Conservation (phyloP, 2,329 filamentous ascomycete species). For the Diplodia corticola region DNA sequence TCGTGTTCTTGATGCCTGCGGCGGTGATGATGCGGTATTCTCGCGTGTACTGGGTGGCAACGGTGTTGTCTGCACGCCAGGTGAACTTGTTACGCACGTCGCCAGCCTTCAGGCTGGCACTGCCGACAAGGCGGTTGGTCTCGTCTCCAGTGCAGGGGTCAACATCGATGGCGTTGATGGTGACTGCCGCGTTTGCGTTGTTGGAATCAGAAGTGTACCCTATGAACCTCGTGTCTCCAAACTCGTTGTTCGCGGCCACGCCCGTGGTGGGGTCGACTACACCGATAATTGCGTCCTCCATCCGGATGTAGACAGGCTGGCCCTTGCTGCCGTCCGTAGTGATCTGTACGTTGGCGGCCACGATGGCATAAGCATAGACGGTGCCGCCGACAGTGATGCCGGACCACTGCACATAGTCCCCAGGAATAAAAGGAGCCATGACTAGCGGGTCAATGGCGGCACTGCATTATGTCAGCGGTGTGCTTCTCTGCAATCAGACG, state of each 20-base stretch:
- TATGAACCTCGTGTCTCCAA: slow-evolving; percentile 40
- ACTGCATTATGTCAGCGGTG: neutral
- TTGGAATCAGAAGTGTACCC: slow-evolving; percentile 43
- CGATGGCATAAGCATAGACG: slow-evolving; percentile 41
- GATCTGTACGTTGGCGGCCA: slow-evolving; percentile 45
- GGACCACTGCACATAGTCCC: slow-evolving; percentile 46
- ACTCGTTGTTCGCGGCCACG: slow-evolving; percentile 36
- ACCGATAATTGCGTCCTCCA: slow-evolving; percentile 47
- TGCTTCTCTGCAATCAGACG: no score
- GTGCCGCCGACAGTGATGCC: slow-evolving; percentile 38
- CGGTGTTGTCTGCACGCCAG: slow-evolving; percentile 33
- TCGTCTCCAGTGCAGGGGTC: slow-evolving; percentile 46
- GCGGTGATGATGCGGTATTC: slow-evolving; percentile 44
- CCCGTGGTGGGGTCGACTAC: slow-evolving; percentile 33
- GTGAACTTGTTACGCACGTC: slow-evolving; percentile 45
- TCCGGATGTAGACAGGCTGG: slow-evolving; percentile 43
- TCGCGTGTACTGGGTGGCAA: slow-evolving; percentile 38
- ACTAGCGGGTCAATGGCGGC: slow-evolving; percentile 37
- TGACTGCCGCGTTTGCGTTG: slow-evolving; percentile 31
- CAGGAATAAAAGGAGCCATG: slow-evolving; percentile 45
- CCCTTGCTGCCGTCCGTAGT: slow-evolving; percentile 34
- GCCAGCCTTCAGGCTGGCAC: slow-evolving; percentile 33
- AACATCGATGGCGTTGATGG: slow-evolving; percentile 44
- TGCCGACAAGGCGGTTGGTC: slow-evolving; percentile 39
- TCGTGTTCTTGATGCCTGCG: slow-evolving; percentile 37